Base-by-base conservation (phyloP, 108 stramenopile species). In the Aurantiochytrium sp. region DNA sequence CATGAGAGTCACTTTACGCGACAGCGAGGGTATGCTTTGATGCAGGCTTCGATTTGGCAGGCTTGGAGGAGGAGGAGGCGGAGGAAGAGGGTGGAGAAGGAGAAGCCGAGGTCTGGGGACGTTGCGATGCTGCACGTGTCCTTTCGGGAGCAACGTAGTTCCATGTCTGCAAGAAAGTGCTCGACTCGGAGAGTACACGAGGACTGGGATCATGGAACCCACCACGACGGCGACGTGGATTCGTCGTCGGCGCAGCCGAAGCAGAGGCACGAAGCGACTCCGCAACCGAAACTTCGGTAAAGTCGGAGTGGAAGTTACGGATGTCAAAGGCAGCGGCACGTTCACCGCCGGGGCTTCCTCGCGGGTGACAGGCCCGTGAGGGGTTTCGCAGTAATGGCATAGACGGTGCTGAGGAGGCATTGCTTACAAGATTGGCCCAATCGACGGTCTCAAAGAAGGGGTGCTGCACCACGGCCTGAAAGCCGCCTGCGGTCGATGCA, bases 371-470 rank as follows among this genome's bases (percentile, higher is more conserved):
- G 44, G 73, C 44, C 44, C 49, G 44, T 16, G 44, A 51, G 21
- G 44, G 44, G 42, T 10, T 51, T 5, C 49, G 47, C 21, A 83
- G 73, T 43, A 28, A 28, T 28, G 8, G 49, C 21, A 83, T 21
- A 51, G 73, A 16, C 5, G 73, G 42, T 8, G 73, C 18, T 51
- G 16, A 44, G 21, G 47, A 5, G 5, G 73, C 73, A 51, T 83
- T 83, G 49, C 42, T n/a, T 10, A n/a, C 91, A n/a, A 99, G 94
- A 55, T 93, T 94, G n/a, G 94, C 95, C 99, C 99, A 99, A 87
- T 98, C 94, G 64, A 98, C 94, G 16, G 89, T 89, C 14, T 76
- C 90, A 91, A 98, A 99, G 92, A 98, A 98, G 4, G 95, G 93
- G 91, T 98, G 98, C 45, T 71, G 45, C 60, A 91, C 88, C 3